Conservation (phyloP, 306 rosid species). For the Chamaecrista fasciculata region DNA sequence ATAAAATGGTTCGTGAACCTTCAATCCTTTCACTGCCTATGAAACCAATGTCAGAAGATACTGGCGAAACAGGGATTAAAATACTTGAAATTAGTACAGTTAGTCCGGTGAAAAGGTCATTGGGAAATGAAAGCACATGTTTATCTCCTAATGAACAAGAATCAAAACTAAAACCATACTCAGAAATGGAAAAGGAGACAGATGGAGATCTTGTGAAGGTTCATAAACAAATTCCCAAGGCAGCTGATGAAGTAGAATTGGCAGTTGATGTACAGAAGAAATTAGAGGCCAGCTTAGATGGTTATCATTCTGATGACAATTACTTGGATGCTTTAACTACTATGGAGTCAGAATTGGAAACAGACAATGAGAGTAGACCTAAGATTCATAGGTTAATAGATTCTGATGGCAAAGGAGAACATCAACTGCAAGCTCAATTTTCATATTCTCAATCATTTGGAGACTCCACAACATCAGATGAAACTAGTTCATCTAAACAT, state of each 20-base stretch:
- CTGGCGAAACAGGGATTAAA: conserved; percentile 59
- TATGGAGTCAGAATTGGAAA: conserved; percentile 84
- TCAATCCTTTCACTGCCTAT: conserved; percentile 48
- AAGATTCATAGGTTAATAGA: conserved; percentile 39
- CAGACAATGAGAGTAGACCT: conserved; percentile 67
- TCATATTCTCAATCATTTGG: conserved; percentile 70
- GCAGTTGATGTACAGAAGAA: conserved; percentile 49
- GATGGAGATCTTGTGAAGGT: conserved; percentile 44
- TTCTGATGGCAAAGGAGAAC: conserved; percentile 48
- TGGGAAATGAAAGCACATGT: conserved; percentile 43
- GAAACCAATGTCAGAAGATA: conserved; percentile 44
- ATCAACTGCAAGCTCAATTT: conserved; percentile 30
- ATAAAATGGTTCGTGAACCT: conserved; percentile 63
- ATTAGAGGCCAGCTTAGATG: conserved; percentile 46
- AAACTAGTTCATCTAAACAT: conserved; percentile 60
- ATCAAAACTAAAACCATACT: conserved; percentile 36
- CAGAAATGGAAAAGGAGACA: conserved; percentile 31
- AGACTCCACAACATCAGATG: conserved; percentile 57
- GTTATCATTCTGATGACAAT: conserved; percentile 78
- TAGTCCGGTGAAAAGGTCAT: conserved; percentile 53
- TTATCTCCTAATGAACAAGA: conserved; percentile 56
- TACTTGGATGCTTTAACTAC: conserved; percentile 87
- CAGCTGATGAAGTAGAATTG: conserved; percentile 43
- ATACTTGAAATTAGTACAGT: conserved; percentile 73
- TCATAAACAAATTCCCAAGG: conserved; percentile 48